Conservation (phyloP, 352 stramenopile genomes). For the Phytopythium boreale region DNA sequence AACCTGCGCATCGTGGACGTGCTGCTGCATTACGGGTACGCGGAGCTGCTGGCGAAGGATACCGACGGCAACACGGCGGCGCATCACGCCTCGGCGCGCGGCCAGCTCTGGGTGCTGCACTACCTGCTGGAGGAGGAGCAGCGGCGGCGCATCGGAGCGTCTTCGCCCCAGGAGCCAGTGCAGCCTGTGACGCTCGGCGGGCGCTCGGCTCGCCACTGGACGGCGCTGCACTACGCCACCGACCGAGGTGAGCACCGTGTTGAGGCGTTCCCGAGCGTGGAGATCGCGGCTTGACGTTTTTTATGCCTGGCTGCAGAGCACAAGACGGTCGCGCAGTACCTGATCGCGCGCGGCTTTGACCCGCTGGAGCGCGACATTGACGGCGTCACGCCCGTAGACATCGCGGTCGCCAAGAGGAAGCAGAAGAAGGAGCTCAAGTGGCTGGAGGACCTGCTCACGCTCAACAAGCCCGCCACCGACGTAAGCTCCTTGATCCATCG, state of each 20-base stretch:
- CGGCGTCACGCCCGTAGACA: constrained; percentile 38
- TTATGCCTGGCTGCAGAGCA: constrained; percentile 31
- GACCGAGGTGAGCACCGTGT: constrained; percentile 16
- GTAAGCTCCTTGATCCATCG: background rate
- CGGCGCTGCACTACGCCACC: constrained; percentile 61
- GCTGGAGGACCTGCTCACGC: constrained; percentile 46
- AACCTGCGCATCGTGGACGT: constrained; percentile 64
- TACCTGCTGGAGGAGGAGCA: constrained; percentile 58
- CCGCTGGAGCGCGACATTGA: constrained; percentile 40
- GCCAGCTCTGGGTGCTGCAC: constrained; percentile 74
- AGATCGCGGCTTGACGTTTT: background rate
- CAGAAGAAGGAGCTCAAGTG: constrained; percentile 32
- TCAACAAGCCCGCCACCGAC: constrained; percentile 32
- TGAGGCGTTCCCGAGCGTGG: background rate
- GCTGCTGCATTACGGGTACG: constrained; percentile 46
- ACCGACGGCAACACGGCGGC: constrained; percentile 56
- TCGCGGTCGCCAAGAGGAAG: constrained; percentile 28
- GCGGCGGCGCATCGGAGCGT: constrained; percentile 16
- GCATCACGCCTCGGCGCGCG: constrained; percentile 66
- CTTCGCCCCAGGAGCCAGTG: constrained; percentile 15
- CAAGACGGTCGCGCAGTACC: constrained; percentile 68
- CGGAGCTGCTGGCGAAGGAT: constrained; percentile 53
- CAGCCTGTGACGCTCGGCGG: constrained; percentile 24
- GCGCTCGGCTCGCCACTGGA: constrained; percentile 29
- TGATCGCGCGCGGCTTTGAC: constrained; percentile 56